phyloP scores from a whole-genome alignment of 352 stramenopile genomes.

The Elongisporangium undulatum region DNA sequence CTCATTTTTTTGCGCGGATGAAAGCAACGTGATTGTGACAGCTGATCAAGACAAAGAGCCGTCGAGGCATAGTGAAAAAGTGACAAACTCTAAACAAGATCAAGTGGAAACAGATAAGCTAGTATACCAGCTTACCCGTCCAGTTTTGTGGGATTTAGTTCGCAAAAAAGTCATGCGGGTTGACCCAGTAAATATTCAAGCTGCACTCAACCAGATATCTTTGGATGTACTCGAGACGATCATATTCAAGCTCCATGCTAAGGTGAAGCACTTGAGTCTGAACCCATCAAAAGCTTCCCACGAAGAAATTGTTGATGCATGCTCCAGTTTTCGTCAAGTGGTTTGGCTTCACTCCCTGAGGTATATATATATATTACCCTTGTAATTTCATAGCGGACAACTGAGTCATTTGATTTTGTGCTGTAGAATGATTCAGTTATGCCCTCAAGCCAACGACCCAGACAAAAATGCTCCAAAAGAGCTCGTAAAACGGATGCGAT shows the following conservation, averaged over 20 bases:
- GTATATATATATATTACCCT: conserved; percentile 17
- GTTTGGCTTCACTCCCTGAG: conserved; percentile 58
- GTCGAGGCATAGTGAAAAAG: not conserved
- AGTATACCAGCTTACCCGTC: conserved; percentile 29
- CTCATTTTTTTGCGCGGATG: conserved; percentile 18
- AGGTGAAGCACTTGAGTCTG: conserved; percentile 36
- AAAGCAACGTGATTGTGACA: not conserved
- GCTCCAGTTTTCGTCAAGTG: conserved; percentile 49
- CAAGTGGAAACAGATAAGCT: conserved; percentile 4
- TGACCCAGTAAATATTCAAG: conserved; percentile 15
- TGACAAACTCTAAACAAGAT: not conserved
- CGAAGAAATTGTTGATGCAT: conserved; percentile 46
- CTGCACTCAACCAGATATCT: conserved; percentile 20
- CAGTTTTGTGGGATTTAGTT: conserved; percentile 40
- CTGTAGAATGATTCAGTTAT: conserved; percentile 15
- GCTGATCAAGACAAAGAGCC: not conserved
- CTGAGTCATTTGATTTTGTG: not conserved
- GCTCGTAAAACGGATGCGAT: not conserved
- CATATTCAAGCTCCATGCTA: conserved; percentile 32
- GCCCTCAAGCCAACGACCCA: conserved; percentile 4
- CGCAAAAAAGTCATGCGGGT: conserved; percentile 40
- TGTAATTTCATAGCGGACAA: not conserved
- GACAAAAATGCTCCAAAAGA: not conserved
- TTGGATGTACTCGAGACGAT: conserved; percentile 44
- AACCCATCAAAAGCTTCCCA: conserved; percentile 39